Evolutionary conservation across 495 filamentous ascomycete species (phyloP).

Genomic region (Endocarpon pusillum): DNA sequence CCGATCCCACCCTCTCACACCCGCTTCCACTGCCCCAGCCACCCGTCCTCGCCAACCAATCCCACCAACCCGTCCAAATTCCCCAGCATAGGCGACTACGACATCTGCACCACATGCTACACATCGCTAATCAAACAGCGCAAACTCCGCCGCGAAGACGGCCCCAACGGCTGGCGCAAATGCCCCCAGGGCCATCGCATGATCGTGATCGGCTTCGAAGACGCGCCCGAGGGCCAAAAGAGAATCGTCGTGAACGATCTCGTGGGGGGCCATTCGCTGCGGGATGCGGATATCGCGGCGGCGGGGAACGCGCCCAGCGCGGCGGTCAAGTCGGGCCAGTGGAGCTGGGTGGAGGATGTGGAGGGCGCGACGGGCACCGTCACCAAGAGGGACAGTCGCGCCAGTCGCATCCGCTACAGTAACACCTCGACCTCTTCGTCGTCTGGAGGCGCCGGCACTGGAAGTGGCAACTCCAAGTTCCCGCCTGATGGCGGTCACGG

Average conservation of each 20-base stretch:
- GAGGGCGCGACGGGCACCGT: constrained; percentile 11
- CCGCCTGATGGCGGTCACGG: constrained; percentile 58
- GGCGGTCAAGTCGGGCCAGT: constrained; percentile 19
- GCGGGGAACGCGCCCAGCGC: constrained; percentile 10
- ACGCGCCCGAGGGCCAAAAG: constrained; percentile 32
- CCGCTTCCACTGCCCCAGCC: constrained; percentile 57
- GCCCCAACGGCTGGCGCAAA: constrained; percentile 60
- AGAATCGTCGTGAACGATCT: constrained; percentile 43
- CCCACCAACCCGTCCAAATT: constrained; percentile 59
- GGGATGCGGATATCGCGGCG: constrained; percentile 30
- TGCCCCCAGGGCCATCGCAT: constrained; percentile 71
- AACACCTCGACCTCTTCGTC: constrained; percentile 7
- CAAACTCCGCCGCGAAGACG: constrained; percentile 54
- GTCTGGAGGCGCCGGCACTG: constrained; percentile 2
- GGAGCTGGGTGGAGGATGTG: constrained; percentile 34
- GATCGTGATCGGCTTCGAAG: constrained; percentile 55
- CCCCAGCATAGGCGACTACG: constrained; percentile 63
- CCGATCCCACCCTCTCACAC: constrained; percentile 48
- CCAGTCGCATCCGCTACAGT: constrained; percentile 3
- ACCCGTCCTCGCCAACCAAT: constrained; percentile 46
- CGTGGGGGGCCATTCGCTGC: constrained; percentile 51
- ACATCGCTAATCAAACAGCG: constrained; percentile 37
- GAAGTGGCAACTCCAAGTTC: constrained; percentile 21
- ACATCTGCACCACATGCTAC: constrained; percentile 70
- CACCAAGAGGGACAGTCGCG: background rate